Base-by-base conservation (phyloP, 805 yeast species). In the Kluyveromyces starmeri region DNA sequence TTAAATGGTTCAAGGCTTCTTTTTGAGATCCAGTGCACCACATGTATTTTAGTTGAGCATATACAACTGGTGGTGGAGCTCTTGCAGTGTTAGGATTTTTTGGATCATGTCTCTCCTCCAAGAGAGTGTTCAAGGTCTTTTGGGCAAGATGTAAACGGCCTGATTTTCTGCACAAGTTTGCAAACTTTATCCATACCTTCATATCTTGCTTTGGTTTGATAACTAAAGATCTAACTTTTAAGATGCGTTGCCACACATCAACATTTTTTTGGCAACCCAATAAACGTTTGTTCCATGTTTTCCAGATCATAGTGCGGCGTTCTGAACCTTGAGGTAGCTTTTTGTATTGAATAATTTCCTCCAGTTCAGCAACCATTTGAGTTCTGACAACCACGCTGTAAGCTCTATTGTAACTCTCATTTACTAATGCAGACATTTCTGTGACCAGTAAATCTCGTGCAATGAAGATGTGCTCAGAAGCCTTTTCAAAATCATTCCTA, bases 181-280 rank as follows among this genome's bases (percentile, higher is more conserved):
- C 97, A 67, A 92, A 94, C 58, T 92, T 88, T 49, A 92, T 89
- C 96, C 97, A 86, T 73, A 88, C 84, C 35, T 83, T 92, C 92
- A 88, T 82, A 53, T 92, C 96, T 50, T 92, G 94, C 45, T 88
- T 84, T 2, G 98, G 99, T 43, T 81, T 80, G 28, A 92, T 83
- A 10, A 92, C 97, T 30, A 92, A 67, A 0, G 96, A 89, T 37
- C 98, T 70, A 2, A 89, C 95, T 54, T 88, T 83, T 40, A 92
- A 68, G 75, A 92, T 79, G 51, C 96, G 69, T 56, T 89, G 96
- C 98, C 99, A 92, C n/a, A 88, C 86, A 61, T 92, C 99, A 34
- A 92, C 97, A 61, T 92, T 92, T 47, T 92, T 71, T 61, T 92
- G 98, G 52, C 96, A 86, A 2, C 97, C 97, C 40, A 84, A 63